Evolutionary conservation across 495 filamentous ascomycete species (phyloP).

Genomic region (Letharia columbiana): DNA sequence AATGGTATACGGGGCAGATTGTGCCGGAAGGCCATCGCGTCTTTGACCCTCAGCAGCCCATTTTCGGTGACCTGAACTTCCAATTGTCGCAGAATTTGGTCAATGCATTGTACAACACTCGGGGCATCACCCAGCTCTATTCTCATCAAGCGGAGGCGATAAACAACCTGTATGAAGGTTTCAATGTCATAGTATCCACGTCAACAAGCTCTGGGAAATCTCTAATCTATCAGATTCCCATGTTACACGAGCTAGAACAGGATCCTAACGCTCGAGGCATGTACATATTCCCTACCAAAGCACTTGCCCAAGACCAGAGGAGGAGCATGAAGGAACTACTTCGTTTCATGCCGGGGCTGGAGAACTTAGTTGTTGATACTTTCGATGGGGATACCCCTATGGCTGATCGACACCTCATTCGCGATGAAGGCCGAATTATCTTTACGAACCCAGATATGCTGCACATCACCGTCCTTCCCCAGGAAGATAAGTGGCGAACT

Average conservation of each 20-base stretch:
- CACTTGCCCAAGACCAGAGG: conserved; percentile 89
- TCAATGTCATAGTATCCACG: conserved; percentile 86
- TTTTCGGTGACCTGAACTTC: conserved; percentile 81
- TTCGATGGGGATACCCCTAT: conserved; percentile 94
- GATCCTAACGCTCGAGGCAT: conserved; percentile 73
- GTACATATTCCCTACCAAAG: conserved; percentile 99
- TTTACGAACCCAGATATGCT: conserved; percentile 99
- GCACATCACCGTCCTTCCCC: conserved; percentile 86
- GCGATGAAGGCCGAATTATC: conserved; percentile 85
- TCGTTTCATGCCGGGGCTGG: conserved; percentile 66
- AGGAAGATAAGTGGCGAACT: conserved; percentile 80
- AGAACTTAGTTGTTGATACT: conserved; percentile 73
- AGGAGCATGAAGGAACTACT: conserved; percentile 81
- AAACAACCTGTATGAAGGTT: conserved; percentile 74
- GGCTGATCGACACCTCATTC: conserved; percentile 63
- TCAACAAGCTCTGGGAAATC: conserved; percentile 96
- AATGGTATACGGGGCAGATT: conserved; percentile 89
- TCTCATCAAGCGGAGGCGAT: conserved; percentile 93
- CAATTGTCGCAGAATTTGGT: conserved; percentile 81
- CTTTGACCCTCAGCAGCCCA: conserved; percentile 75
- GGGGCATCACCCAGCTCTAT: conserved; percentile 79
- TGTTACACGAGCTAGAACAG: conserved; percentile 77
- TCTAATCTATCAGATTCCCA: conserved; percentile 91
- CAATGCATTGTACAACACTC: conserved; percentile 87
- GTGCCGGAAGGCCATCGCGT: conserved; percentile 90